These are phyloP conservation scores for Zygoascus tannicola DNA, from an alignment of 805 yeast genomes.

Conservation along the genomic window DNA sequence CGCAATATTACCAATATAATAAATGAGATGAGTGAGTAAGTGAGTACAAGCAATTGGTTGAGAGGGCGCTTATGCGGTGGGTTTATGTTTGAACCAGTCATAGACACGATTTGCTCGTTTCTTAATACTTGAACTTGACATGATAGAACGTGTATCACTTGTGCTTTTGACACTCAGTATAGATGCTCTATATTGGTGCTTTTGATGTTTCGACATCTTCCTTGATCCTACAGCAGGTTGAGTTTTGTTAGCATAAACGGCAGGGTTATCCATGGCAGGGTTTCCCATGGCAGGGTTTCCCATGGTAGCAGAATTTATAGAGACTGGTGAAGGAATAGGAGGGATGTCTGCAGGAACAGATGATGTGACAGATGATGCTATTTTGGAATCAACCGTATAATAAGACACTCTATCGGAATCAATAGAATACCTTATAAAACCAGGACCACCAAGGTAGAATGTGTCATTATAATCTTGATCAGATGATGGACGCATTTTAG, in stretches of 20 bases:
- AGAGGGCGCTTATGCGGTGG: not conserved
- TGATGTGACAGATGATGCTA: not conserved
- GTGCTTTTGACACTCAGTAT: not conserved
- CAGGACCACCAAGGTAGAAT: constrained; percentile 3
- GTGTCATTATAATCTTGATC: constrained; percentile 1
- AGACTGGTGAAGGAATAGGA: not conserved
- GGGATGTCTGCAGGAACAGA: not conserved
- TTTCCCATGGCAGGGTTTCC: not conserved
- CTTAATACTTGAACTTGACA: not conserved
- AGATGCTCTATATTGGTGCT: not conserved
- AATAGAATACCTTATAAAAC: constrained; percentile 2
- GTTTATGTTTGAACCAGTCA: constrained; percentile 1
- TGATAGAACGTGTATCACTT: not conserved
- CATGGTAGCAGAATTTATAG: not conserved
- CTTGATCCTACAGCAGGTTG: not conserved
- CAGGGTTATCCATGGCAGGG: too few species aligned
- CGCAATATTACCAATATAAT: too few species aligned
- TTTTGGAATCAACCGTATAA: not conserved
- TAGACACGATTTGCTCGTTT: constrained; percentile 2
- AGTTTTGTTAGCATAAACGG: not conserved
- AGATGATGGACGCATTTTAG: not conserved
- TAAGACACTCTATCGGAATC: constrained; percentile 2
- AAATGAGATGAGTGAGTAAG: too few species aligned
- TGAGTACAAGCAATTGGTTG: too few species aligned
- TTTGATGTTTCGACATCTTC: not conserved